Percentiles rank a stretch among this genome's conserved stretches.
Evolutionary conservation across 305 asterid species (phyloP).

Genomic region (Rubia peregrina): DNA sequence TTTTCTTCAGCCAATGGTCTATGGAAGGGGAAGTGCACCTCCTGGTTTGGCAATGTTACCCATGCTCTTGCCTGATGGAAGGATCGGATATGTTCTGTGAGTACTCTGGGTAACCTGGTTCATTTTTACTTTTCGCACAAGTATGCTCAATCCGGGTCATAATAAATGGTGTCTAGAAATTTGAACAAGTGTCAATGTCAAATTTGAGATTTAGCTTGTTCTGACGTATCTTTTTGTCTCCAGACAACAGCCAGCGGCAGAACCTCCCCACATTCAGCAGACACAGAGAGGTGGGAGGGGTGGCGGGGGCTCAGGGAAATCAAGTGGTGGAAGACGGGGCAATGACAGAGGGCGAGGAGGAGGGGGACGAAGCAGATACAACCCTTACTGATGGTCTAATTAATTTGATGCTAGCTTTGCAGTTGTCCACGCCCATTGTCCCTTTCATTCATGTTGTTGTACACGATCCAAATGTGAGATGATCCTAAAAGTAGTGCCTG

Average conservation of each 20-base stretch:
- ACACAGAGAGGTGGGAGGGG: slow-evolving; percentile 57
- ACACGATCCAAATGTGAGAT: neutral
- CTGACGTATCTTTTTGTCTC: neutral
- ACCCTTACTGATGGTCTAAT: slow-evolving; percentile 43
- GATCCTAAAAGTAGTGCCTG: neutral
- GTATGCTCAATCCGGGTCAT: neutral
- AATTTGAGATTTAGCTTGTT: neutral
- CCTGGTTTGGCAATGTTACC: slow-evolving; percentile 96
- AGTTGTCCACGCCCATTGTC: neutral
- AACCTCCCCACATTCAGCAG: slow-evolving; percentile 48
- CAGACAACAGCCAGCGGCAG: slow-evolving; percentile 90
- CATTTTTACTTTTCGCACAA: neutral
- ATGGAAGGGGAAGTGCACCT: slow-evolving; percentile 79
- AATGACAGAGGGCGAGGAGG: slow-evolving; percentile 38
- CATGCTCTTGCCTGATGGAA: slow-evolving; percentile 95
- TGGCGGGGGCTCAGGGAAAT: slow-evolving; percentile 40
- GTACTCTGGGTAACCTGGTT: slow-evolving; percentile 22
- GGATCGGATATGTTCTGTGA: slow-evolving; percentile 98
- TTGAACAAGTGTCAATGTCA: too few species aligned
- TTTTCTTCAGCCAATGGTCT: slow-evolving; percentile 49
- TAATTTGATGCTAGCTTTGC: neutral
- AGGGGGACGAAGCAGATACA: slow-evolving; percentile 55
- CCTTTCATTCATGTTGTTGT: slow-evolving; percentile 3
- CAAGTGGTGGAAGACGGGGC: slow-evolving; percentile 66
- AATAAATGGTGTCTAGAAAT: too few species aligned